Evolutionary conservation across 2,329 filamentous ascomycete species (phyloP).

Genomic region (Aspergillus neoniger): DNA sequence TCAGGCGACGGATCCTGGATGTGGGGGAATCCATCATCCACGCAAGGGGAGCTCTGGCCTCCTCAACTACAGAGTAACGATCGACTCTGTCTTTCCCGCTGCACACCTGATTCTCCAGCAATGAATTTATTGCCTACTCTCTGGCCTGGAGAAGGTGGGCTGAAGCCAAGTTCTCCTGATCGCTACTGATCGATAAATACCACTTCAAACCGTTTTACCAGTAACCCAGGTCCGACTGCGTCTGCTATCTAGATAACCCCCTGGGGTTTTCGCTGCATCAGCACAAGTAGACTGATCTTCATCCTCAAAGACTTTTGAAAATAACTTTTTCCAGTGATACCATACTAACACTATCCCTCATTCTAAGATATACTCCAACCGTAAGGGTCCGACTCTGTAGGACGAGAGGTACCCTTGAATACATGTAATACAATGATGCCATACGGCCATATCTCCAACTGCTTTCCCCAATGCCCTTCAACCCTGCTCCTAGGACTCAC

Average conservation of each 20-base stretch:
- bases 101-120: background rate
- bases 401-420: background rate
- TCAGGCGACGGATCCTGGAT: background rate
- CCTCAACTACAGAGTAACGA: background rate
- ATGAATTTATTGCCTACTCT: background rate
- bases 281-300: background rate
- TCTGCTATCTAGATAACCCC: background rate
- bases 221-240: too few relatives aligned
- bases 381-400: background rate
- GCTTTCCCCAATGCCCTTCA: background rate
- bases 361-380: conserved; percentile 2
- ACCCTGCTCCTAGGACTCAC: background rate
- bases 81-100: background rate
- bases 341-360: background rate
- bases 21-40: background rate
- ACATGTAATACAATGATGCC: conserved; percentile 5
- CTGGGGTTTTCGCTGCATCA: background rate
- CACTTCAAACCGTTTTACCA: too few relatives aligned
- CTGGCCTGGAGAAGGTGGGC: background rate
- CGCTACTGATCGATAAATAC: too few relatives aligned
- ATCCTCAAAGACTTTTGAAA: background rate
- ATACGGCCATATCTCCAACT: background rate
- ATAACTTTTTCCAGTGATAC: background rate
- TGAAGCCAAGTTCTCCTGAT: background rate
- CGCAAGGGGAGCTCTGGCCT: background rate